Base-by-base conservation (phyloP, 371 early-diverging fungal species). In the Mortierella sp. region DNA sequence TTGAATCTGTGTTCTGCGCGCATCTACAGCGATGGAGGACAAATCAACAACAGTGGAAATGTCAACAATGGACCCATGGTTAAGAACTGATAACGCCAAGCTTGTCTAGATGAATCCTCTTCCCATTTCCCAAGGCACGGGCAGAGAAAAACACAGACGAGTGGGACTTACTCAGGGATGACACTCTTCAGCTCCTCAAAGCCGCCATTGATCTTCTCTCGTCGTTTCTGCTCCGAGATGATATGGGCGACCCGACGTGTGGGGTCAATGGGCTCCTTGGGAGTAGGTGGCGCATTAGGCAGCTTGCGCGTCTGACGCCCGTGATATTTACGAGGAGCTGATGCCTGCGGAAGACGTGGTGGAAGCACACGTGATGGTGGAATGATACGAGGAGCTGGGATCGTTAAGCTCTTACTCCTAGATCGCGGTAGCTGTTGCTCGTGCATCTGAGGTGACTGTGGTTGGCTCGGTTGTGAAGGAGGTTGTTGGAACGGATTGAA, bases 131-230 rank as follows among this genome's bases (percentile, higher is more conserved):
- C 53, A 31, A 21, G n/a, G n/a, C n/a, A 23, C 34, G 4, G 34
- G 34, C 7, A 10, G 10, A 34, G 61, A 38, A 18, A 13, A 54
- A 41, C 19, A 19, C 4, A 34, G 34, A 34, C 4, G 34, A 34
- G 34, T 34, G 34, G 34, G 10, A 58, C 72, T 19, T 66, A 71
- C 67, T 72, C 73, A 46, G 81, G 81, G 27, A 81, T 79, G 16
- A 72, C 79, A 39, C 73, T 73, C 61, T 78, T 78, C 30, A 82
- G 59, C 59, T 79, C 82, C 21, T 82, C 80, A 51, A 81, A 82
- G 2, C 82, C 82, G 10, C 71, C 74, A 54, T 82, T 82, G 39
- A 82, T 82, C 61, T 81, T 82, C 38, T 76, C 80, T 19, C 82
- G 64, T 3, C 82, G 71, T 64, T 80, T 79, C 58, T 82, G 82